Base-by-base conservation (phyloP, 2,329 filamentous ascomycete genomes). In the Davidsoniella neocaledoniae region DNA sequence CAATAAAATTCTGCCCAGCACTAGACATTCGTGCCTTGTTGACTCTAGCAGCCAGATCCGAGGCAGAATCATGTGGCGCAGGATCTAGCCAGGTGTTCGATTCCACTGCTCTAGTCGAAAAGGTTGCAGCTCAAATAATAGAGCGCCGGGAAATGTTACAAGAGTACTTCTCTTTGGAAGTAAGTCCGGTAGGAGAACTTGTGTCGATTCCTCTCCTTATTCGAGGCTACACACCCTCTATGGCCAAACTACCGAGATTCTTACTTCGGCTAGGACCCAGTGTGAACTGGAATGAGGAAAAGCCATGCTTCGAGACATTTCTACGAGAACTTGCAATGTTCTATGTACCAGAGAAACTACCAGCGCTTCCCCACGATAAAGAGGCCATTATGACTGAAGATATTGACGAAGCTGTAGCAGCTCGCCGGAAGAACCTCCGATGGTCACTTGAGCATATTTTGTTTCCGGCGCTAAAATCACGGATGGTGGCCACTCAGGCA, bases 141-240 rank as follows among this genome's bases (percentile, higher is more conserved):
- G 76, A 81, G 55, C 76, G 83, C 9, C 74, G 83, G 36, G 83
- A 90, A 58, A 93, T 98, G 85, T 73, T 98, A 1, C 69, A 75
- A 2, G 91, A 98, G 63, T 98, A 98, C 64, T 96, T 98, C 63
- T 83, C 81, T 1, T 67, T 98, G 42, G 80, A 90, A 49, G 79
- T 98, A 36, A 83, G 83, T 0, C 76, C 80, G 1, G 71, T 82
- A 0, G 90, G 88, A 10, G 76, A 90, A 48, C 69, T 98, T 2
- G 64, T 81, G 43, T 79, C 79, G 26, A 81, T 98, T 14, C 93
- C 91, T 0, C 70, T 98, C 7, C 70, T 98, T 36, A 64, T 94
- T 43, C 94, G 88, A 64, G 87, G 86, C 1, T 98, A 98, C 61
- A 83, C 77, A 6, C 93, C 91, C 0, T 79, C 80, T 5, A 67